Evolutionary conservation across 179 eudicot genomes (phyloP), one percentile per base, ranked within the genome.

Genomic region (Silene coronaria): DNA sequence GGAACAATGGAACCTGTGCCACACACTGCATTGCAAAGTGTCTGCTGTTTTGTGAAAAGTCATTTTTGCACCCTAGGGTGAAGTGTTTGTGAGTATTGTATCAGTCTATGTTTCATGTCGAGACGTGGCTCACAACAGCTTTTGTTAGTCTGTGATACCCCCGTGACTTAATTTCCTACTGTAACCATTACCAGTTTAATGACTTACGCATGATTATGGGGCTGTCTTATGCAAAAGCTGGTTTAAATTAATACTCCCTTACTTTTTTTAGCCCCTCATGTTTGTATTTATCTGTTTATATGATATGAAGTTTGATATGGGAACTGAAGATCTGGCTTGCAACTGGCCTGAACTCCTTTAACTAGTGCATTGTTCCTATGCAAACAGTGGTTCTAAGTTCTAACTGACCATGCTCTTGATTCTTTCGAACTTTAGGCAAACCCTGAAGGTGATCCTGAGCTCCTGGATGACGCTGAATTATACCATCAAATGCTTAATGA

Each of bases 401-500:
- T 6, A 14, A 38, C 21, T 32, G 28, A 32, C 8, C 23, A 26
- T 2, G 11, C 45, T 32, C 13, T 30, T 65, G 8, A 16, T 19
- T 62, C 42, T 45, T 8, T 10, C 53, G 17, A 69, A 34, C 70
- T 0, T 30, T 48, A 81, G 84, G 79, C 76, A 70, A 75, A 55
- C 66, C 64, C 38, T 19, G 89, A 89, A 72, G 98, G 97, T 77
- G 97, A 94, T 70, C 97, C 98, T 24, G 97, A 94, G 77, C 88
- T 94, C 70, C 78, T 94, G 77, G 93, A 91, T 67, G 98, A 94
- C 85, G 82, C 91, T 2, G 97, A 90, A n/a, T 94, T 94, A 61
- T 91, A 91, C 77, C 97, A 91, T 81, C 97, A 91, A 69, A 81
- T 94, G 74, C 79, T 94, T 80, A 94, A 88, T 80, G 98, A 94